Evolutionary conservation across 2,329 filamentous ascomycete species (phyloP).

Genomic region (Beauveria rudraprayagi): DNA sequence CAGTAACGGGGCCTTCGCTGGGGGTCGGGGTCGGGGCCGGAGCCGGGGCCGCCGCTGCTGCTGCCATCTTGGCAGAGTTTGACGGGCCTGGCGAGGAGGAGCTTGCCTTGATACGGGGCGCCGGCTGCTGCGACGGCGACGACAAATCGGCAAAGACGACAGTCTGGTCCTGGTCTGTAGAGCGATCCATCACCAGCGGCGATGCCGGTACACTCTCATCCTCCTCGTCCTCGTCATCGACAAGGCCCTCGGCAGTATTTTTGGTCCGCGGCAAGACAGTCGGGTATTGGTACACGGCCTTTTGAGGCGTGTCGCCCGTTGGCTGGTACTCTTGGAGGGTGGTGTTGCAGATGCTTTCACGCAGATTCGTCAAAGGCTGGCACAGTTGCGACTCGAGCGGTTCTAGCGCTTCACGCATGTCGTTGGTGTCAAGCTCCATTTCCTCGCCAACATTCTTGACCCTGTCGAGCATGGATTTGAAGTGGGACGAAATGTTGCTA

Average conservation of each 20-base stretch:
- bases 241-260: constrained; percentile 36
- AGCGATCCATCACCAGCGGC: constrained; percentile 15
- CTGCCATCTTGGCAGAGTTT: neutral
- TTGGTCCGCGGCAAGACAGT: constrained; percentile 68
- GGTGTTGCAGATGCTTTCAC: constrained; percentile 57
- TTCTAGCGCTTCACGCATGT: constrained; percentile 52
- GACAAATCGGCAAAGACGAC: constrained; percentile 34
- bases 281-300: constrained; percentile 73
- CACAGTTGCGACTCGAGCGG: constrained; percentile 54
- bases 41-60: constrained; percentile 1
- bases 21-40: constrained; percentile 9
- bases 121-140: constrained; percentile 12
- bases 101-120: constrained; percentile 5
- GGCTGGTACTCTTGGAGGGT: constrained; percentile 70
- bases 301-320: constrained; percentile 81
- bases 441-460: constrained; percentile 62
- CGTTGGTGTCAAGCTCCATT: constrained; percentile 51
- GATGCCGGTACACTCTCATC: constrained; percentile 10
- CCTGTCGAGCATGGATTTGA: constrained; percentile 59
- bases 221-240: constrained; percentile 20
- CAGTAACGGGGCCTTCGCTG: constrained; percentile 18
- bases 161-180: constrained; percentile 29
- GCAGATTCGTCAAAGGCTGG: constrained; percentile 62
- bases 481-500: constrained; percentile 59
- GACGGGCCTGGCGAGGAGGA: constrained; percentile 16